These are phyloP conservation scores for Malania oleifera DNA, from an alignment of 164 flowering plant genomes.

Conservation along the genomic window DNA sequence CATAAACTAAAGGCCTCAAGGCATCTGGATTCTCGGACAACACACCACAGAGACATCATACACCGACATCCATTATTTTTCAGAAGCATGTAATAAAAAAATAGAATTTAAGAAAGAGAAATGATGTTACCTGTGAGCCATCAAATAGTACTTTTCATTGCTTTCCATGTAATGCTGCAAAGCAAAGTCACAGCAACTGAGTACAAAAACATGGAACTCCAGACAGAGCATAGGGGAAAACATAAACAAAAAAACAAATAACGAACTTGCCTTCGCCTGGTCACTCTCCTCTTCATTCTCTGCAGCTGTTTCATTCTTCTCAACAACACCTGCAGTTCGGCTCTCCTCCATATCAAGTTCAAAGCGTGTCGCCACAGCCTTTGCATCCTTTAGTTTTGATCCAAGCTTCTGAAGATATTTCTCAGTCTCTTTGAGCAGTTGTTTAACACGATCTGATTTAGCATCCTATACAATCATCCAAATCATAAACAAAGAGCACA, in stretches of 20 bases:
- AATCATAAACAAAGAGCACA: background rate
- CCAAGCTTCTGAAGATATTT: conserved; percentile 97
- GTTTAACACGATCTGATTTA: conserved; percentile 94
- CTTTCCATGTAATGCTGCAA: conserved; percentile 97
- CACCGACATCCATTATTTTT: too few relatives aligned
- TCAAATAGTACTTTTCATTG: conserved; percentile 94
- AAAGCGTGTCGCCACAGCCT: conserved; percentile 47
- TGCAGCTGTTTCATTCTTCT: conserved; percentile 43
- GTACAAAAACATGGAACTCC: conserved; percentile 3
- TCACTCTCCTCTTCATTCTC: conserved; percentile 85
- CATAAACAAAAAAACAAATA: background rate
- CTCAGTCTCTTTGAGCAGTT: conserved; percentile 95
- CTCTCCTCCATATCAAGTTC: conserved; percentile 67
- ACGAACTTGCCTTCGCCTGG: conserved; percentile 74
- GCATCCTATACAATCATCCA: conserved; percentile 59
- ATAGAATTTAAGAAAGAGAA: background rate
- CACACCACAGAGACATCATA: too few relatives aligned
- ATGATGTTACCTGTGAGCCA: conserved; percentile 85
- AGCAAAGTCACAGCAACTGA: conserved; percentile 7
- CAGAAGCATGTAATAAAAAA: background rate
- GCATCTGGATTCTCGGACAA: too few relatives aligned
- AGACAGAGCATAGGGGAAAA: conserved; percentile 4
- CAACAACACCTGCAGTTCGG: conserved; percentile 33
- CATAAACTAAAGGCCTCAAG: background rate
- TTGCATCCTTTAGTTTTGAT: conserved; percentile 80